Evolutionary conservation across 2,329 filamentous ascomycete genomes (phyloP).

Genomic region (Fusarium caatingaense): DNA sequence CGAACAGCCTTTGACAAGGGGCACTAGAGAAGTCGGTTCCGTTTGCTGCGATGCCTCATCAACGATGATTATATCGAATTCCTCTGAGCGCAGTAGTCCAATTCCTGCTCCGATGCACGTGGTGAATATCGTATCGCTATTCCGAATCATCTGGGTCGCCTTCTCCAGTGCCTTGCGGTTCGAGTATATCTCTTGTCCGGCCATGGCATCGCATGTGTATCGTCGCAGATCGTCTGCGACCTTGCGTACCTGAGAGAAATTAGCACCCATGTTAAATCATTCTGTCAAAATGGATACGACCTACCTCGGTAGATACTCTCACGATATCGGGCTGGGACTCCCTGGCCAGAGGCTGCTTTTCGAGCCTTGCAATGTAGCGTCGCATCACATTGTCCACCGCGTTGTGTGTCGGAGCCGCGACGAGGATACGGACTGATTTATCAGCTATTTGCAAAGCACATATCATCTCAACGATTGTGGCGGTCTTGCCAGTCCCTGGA

Average conservation of each 20-base stretch:
- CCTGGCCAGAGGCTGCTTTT: background rate
- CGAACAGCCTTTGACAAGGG: slow-evolving; percentile 56
- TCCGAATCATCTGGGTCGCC: slow-evolving; percentile 53
- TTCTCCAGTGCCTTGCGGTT: slow-evolving; percentile 48
- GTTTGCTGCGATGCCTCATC: slow-evolving; percentile 62
- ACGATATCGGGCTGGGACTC: background rate
- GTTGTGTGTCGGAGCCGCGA: slow-evolving; percentile 59
- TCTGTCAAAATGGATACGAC: background rate
- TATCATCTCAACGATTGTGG: slow-evolving; percentile 56
- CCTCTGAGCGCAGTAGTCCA: slow-evolving; percentile 53
- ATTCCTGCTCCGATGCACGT: slow-evolving; percentile 57
- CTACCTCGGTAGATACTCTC: slow-evolving; percentile 35
- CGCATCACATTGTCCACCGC: slow-evolving; percentile 58
- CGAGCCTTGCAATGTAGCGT: slow-evolving; percentile 44
- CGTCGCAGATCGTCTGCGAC: slow-evolving; percentile 49
- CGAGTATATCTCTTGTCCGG: slow-evolving; percentile 45
- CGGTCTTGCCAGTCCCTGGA: slow-evolving; percentile 59
- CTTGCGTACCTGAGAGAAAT: slow-evolving; percentile 46
- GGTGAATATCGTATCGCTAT: slow-evolving; percentile 56
- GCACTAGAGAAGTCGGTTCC: slow-evolving; percentile 55
- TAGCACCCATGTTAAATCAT: background rate
- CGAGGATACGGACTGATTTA: slow-evolving; percentile 47
- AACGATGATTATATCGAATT: slow-evolving; percentile 56
- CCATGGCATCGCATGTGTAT: slow-evolving; percentile 53
- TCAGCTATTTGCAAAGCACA: slow-evolving; percentile 46